Evolutionary conservation across 2,329 filamentous ascomycete species (phyloP), one percentile per base, ranked within the genome.

Genomic region (Zasmidium angulare): DNA sequence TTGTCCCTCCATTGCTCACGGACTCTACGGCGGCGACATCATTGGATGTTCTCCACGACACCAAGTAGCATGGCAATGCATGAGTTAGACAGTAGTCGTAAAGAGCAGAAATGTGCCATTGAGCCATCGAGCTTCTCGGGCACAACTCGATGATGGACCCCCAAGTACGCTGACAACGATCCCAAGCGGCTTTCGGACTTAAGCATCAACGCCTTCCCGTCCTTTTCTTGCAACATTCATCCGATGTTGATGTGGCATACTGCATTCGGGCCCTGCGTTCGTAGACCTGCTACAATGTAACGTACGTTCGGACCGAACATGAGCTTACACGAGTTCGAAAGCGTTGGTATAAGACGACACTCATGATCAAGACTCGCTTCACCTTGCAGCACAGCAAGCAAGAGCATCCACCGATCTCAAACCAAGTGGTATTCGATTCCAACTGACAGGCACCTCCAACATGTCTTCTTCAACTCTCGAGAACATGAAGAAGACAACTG

Each of bases 401-500:
- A 24, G 10, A 2, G 22, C 46, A 10, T 49, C 14, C 6, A 49
- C 12, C 20, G 11, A 49, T 9, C 46, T n/a, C 17, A 47, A 7
- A n/a, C 9, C 17, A 47, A n/a, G 17, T n/a, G 7, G 19, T 6
- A 19, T 7, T n/a, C n/a, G n/a, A n/a, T n/a, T n/a, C n/a, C n/a
- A 47, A n/a, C 46, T 7, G 17, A n/a, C 4, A 11, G 17, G 20
- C 20, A 23, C 21, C 22, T 29, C 29, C 24, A 50, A 24, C 2
- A 50, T 50, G 49, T 29, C 49, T 50, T 26, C 49, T 10, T 6
- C 49, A 7, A 4, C 19, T 21, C 46, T 26, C 20, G 20, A 49
- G 29, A 53, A 53, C 51, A 53, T 53, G 31, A 36, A 46, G 21
- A 20, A 46, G 21, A 21, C 31, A 2, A 53, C 51, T 19, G 36